Evolutionary conservation across 495 filamentous ascomycete species (phyloP), one percentile per base, ranked within the genome.

Genomic region (Clohesyomyces aquaticus): DNA sequence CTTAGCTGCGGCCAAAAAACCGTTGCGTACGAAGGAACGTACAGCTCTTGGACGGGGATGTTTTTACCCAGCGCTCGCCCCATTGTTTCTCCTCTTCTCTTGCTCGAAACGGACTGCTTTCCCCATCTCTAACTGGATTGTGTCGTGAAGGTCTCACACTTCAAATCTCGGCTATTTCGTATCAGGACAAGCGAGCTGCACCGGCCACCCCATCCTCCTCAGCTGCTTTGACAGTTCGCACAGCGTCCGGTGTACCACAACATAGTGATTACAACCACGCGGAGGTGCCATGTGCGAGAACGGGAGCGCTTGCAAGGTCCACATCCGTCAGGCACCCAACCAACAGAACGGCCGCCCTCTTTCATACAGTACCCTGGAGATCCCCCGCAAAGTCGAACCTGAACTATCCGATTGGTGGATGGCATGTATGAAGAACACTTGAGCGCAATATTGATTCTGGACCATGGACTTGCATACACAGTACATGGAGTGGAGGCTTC

Each of bases 81-180:
- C 50, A 42, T 16, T 41, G 8, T 53, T 38, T 25, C 26, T 56
- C 23, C 45, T 54, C 53, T 48, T 28, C 18, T 41, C 55, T 49
- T 65, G 47, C 62, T 61, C 63, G 55, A 55, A 61, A 45, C 52
- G 51, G 63, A 26, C 22, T 2, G 21, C 6, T 23, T 51, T 19
- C 23, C 29, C 23, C 26, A 50, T 6, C 25, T 9, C 52, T 55
- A 22, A 38, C 22, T 28, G 23, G 23, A 28, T 29, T 25, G 16
- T 49, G 48, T 28, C 54, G 16, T 27, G 35, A 19, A 38, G 49
- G 49, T 66, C 50, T 61, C 63, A 61, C 35, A 8, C 23, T 51
- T 38, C 56, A 61, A 61, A 66, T 66, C 35, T 66, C 58, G 63
- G 63, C 50, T 66, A 61, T 55, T 66, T 61, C 52, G 63, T 56